Base-by-base conservation (phyloP, 73 alveolate genomes). In the Uronychia binucleata region DNA sequence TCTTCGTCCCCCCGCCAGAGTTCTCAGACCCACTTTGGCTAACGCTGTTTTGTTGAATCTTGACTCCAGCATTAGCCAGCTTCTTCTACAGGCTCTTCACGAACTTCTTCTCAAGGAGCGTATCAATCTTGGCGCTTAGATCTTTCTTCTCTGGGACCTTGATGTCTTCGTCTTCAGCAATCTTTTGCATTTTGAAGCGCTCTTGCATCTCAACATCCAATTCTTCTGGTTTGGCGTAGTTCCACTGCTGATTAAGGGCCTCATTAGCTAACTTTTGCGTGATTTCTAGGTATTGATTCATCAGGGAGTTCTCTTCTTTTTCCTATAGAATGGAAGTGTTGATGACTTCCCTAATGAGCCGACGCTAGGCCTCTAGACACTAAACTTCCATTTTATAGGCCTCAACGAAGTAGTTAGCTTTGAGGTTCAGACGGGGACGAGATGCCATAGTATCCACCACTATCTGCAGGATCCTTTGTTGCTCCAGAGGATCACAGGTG, bases 351-450 rank as follows among this genome's bases (percentile, higher is more conserved):
- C 74, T 26, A 0, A 89, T 59, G 25, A 89, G 85, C 33, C 92
- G 94, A 0, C 84, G 89, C 67, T 95, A 90, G 80, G 89, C 89
- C 60, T 93, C 87, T 75, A 94, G 76, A 83, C 94, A 86, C 59
- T 90, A 92, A 0, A 93, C 79, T 82, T 96, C 98, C 80, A 95
- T 90, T 85, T 88, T 58, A 90, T 96, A 96, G 57, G 97, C 86
- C 31, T 94, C 94, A 30, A 90, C 86, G 85, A 96, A 96, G 79
- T 95, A 93, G 82, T 88, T 83, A 59, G 95, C 87, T 74, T 86
- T 89, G 57, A 96, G 90, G 81, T 96, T 94, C 28, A 96, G 92
- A 34, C 93, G 88, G 0, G 99, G 99, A 74, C 99, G 90, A 78
- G 80, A 77, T 29, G 97, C 98, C 98, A 96, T 96, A 19, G 89